Percentiles rank a stretch among this genome's conserved stretches.
phyloP scores from a whole-genome alignment of 2,329 filamentous ascomycete species.

The Graphilbum ipis-grandicollis region DNA sequence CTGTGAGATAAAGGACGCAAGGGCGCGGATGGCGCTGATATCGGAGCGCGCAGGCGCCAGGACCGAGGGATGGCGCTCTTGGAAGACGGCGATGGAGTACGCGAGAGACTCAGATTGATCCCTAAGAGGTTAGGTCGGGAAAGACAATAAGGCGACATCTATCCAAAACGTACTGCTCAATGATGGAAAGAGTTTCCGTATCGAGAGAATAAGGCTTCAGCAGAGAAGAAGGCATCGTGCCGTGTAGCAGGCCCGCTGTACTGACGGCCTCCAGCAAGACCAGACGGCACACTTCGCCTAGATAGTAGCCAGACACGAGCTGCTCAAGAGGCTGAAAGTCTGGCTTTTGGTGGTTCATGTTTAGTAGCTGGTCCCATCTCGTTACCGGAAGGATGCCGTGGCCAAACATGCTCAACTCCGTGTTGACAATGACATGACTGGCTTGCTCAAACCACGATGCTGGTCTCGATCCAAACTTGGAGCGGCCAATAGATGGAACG shows the following conservation, averaged over 20 bases:
- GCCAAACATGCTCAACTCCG: conserved; percentile 51
- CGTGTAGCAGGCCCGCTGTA: conserved; percentile 35
- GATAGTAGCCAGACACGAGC: conserved; percentile 46
- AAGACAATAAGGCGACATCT: no score
- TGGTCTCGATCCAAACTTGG: conserved; percentile 40
- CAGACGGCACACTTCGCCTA: conserved; percentile 46
- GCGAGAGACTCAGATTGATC: conserved; percentile 25
- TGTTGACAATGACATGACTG: conserved; percentile 48
- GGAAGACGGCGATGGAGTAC: conserved; percentile 29
- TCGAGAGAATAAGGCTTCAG: conserved; percentile 36
- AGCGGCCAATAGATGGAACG: conserved; percentile 31
- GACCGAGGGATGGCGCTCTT: conserved; percentile 28
- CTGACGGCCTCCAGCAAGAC: conserved; percentile 40
- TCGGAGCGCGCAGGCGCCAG: conserved; percentile 25
- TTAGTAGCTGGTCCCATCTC: conserved; percentile 39
- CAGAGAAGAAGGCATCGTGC: conserved; percentile 36
- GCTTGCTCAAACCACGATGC: conserved; percentile 37
- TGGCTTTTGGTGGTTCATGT: conserved; percentile 33
- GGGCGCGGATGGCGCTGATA: conserved; percentile 30
- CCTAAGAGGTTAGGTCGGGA: conserved; percentile 16
- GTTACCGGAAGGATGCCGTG: conserved; percentile 39
- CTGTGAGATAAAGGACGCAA: conserved; percentile 36
- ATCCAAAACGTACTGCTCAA: conserved; percentile 28
- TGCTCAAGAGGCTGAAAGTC: conserved; percentile 46
- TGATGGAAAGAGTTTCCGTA: conserved; percentile 40